phyloP scores from a whole-genome alignment of 1,284 basidiomycete genomes.

The Apiotrichum mycotoxinovorans region DNA sequence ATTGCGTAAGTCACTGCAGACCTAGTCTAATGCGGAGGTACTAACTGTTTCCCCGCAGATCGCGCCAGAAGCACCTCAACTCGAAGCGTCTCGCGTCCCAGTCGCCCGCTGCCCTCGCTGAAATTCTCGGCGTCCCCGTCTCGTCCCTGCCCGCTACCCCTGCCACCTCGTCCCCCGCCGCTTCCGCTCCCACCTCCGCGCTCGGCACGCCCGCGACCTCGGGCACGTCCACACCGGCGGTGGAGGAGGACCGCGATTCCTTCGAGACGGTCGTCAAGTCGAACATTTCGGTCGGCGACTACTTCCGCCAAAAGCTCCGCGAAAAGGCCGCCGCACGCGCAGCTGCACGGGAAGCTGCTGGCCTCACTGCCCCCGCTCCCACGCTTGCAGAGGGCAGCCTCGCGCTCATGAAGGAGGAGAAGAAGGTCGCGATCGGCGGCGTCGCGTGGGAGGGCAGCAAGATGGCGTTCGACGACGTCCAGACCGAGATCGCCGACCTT shows the following conservation, averaged over 20 bases:
- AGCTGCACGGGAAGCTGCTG: conserved; percentile 18
- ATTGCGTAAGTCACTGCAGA: conserved; percentile 41
- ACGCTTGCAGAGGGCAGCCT: conserved; percentile 27
- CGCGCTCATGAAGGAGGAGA: conserved; percentile 27
- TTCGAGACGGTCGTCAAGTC: conserved; percentile 37
- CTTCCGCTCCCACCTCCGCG: conserved; percentile 15
- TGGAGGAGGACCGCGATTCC: conserved; percentile 17
- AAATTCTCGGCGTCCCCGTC: conserved; percentile 47
- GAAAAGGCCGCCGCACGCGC: conserved; percentile 43
- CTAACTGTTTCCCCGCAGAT: conserved; percentile 24
- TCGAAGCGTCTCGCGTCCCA: conserved; percentile 45
- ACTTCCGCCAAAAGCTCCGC: conserved; percentile 48
- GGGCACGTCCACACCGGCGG: background rate
- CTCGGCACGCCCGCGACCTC: conserved; percentile 2
- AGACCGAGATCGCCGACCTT: conserved; percentile 11
- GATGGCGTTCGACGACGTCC: conserved; percentile 31
- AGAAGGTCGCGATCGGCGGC: conserved; percentile 30
- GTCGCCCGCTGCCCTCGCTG: conserved; percentile 48
- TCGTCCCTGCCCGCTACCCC: conserved; percentile 33
- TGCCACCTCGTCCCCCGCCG: conserved; percentile 19
- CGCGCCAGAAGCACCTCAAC: conserved; percentile 43
- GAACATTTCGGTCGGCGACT: conserved; percentile 45
- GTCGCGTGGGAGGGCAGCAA: conserved; percentile 39
- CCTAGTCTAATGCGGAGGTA: too few species aligned
- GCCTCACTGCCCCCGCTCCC: conserved; percentile 13